These are phyloP conservation scores for Xanthoconium separans DNA, from an alignment of 1,284 basidiomycete genomes.

Conservation along the genomic window DNA sequence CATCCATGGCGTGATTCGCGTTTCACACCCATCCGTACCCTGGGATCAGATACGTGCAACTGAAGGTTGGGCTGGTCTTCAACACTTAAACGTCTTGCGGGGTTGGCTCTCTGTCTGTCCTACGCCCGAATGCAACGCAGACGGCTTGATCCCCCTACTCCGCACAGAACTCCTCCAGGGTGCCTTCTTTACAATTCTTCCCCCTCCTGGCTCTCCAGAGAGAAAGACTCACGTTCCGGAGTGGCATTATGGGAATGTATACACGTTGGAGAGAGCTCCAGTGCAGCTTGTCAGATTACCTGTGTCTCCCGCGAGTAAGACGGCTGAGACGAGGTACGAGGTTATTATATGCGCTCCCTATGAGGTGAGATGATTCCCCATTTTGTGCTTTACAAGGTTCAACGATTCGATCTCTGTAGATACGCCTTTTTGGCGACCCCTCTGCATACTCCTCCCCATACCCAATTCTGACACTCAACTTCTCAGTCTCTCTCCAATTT, in stretches of 20 bases:
- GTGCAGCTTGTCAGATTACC: slow-evolving; percentile 53
- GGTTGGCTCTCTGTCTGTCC: slow-evolving; percentile 58
- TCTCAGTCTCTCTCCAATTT: slow-evolving; percentile 45
- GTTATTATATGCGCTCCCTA: slow-evolving; percentile 39
- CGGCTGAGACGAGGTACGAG: slow-evolving; percentile 58
- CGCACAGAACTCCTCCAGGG: slow-evolving; percentile 53
- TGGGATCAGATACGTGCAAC: slow-evolving; percentile 67
- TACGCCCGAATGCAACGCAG: slow-evolving; percentile 26
- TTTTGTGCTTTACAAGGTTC: not conserved
- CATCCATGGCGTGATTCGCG: slow-evolving; percentile 46
- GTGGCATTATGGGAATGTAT: slow-evolving; percentile 79
- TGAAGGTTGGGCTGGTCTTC: slow-evolving; percentile 81
- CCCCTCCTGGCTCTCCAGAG: slow-evolving; percentile 30
- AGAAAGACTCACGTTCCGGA: slow-evolving; percentile 38
- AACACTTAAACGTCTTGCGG: slow-evolving; percentile 69
- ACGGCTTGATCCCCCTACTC: slow-evolving; percentile 37
- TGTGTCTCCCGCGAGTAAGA: slow-evolving; percentile 37
- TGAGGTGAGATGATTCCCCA: slow-evolving; percentile 19
- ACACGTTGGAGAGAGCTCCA: slow-evolving; percentile 52
- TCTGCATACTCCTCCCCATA: slow-evolving; percentile 36
- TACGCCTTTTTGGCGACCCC: slow-evolving; percentile 78
- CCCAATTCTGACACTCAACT: slow-evolving; percentile 52
- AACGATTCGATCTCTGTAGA: slow-evolving; percentile 41
- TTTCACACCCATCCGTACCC: slow-evolving; percentile 59
- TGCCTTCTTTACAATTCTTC: slow-evolving; percentile 66